Percentiles rank a stretch among this genome's conserved stretches.
Evolutionary conservation across 2,329 filamentous ascomycete genomes (phyloP).

Genomic region (Penicillium sp.): DNA sequence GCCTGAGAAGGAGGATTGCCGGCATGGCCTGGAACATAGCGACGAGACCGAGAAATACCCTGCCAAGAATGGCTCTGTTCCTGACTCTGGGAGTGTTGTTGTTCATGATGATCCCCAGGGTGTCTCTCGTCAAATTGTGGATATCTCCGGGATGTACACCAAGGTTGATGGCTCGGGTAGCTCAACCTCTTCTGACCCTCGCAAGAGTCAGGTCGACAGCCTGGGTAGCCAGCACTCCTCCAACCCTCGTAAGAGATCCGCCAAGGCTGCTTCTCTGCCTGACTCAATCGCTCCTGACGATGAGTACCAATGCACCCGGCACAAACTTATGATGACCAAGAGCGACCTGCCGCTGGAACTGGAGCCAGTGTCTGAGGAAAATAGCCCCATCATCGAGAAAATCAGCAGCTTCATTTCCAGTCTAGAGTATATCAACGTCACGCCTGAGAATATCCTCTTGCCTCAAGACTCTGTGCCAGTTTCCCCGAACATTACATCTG

Average conservation of each 20-base stretch:
- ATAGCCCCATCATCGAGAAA: background rate
- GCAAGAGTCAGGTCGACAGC: background rate
- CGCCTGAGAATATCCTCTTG: background rate
- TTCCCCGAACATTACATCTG: background rate
- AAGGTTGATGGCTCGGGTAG: background rate
- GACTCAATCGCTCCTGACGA: slow-evolving; percentile 28
- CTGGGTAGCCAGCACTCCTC: background rate
- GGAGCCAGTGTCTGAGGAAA: background rate
- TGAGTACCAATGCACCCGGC: slow-evolving; percentile 9
- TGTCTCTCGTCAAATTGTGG: background rate
- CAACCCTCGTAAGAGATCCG: slow-evolving; percentile 29
- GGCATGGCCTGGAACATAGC: no score
- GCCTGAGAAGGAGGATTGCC: background rate
- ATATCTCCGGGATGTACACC: background rate
- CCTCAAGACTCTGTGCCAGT: slow-evolving; percentile 1
- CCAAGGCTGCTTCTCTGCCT: slow-evolving; percentile 29
- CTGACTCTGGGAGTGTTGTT: background rate
- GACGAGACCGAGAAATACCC: background rate
- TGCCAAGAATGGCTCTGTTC: background rate
- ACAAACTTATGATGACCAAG: background rate
- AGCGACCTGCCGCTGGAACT: background rate
- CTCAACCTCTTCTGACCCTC: background rate
- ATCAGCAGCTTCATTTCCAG: background rate
- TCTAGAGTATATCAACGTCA: background rate
- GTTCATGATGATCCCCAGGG: background rate